A percentile compares a stretch with the other conserved stretches of the same genome.
These are phyloP conservation scores for Fusarium compactum DNA, from an alignment of 2,329 filamentous ascomycete genomes.

Conservation along the genomic window DNA sequence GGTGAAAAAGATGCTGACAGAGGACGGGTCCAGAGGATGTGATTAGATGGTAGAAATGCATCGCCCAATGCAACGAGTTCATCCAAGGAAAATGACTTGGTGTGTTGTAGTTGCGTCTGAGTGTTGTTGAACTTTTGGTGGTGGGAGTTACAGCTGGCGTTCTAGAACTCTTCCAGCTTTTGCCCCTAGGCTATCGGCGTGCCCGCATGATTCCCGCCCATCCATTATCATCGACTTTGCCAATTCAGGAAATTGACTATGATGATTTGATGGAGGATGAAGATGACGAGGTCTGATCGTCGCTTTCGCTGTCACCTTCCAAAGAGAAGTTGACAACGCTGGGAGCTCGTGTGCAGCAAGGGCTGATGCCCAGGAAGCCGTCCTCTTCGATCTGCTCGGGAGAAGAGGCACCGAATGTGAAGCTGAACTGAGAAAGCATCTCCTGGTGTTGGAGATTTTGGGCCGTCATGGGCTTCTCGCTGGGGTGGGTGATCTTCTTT, in stretches of 20 bases:
- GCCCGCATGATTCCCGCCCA: slow-evolving; percentile 37
- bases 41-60: slow-evolving; percentile 15
- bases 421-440: slow-evolving; percentile 59
- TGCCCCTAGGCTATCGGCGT: slow-evolving; percentile 27
- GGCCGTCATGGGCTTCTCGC: slow-evolving; percentile 59
- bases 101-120: slow-evolving; percentile 9
- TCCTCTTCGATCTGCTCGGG: slow-evolving; percentile 50
- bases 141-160: slow-evolving; percentile 18
- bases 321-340: slow-evolving; percentile 51
- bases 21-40: slow-evolving; percentile 11
- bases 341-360: slow-evolving; percentile 57
- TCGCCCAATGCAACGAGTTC: slow-evolving; percentile 9
- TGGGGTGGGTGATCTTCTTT: slow-evolving; percentile 53
- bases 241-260: slow-evolving; percentile 39
- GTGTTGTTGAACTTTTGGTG: slow-evolving; percentile 16
- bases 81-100: slow-evolving; percentile 17
- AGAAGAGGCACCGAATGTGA: slow-evolving; percentile 59
- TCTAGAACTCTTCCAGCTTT: slow-evolving; percentile 38
- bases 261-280: slow-evolving; percentile 39
- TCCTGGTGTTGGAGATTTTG: slow-evolving; percentile 62
- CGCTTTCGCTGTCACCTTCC: slow-evolving; percentile 42
- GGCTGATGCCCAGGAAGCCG: slow-evolving; percentile 57
- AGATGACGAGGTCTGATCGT: slow-evolving; percentile 38
- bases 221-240: slow-evolving; percentile 36
- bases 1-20: slow-evolving; percentile 18